phyloP scores from a whole-genome alignment of 2,329 filamentous ascomycete genomes.

The Trichothecium roseum region DNA sequence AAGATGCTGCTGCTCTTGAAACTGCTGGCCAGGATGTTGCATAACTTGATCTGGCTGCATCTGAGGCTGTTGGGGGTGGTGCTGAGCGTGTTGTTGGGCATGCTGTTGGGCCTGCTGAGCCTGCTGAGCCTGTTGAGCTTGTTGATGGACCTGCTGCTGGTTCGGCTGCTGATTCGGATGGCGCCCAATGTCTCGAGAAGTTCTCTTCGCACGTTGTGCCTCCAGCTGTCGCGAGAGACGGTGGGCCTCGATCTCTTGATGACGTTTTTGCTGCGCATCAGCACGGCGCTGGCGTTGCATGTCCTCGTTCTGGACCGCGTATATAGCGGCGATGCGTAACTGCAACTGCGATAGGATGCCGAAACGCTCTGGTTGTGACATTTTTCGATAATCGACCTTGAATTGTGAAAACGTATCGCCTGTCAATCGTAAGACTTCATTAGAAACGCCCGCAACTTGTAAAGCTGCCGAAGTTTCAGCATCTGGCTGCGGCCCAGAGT shows the following conservation, averaged over 20 bases:
- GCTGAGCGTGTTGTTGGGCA: conserved; percentile 11
- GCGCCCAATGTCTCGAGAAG: conserved; percentile 14
- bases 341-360: conserved; percentile 28
- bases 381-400: conserved; percentile 31
- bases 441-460: conserved; percentile 28
- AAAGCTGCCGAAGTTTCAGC: conserved; percentile 25
- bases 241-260: conserved; percentile 24
- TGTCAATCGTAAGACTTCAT: conserved; percentile 25
- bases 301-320: conserved; percentile 33
- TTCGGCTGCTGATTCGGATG: conserved; percentile 9
- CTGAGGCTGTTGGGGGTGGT: conserved; percentile 1
- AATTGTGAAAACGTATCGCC: conserved; percentile 33
- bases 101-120: neutral
- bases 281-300: conserved; percentile 27
- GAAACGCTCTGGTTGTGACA: conserved; percentile 27
- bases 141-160: neutral
- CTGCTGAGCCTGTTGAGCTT: neutral
- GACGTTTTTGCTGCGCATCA: conserved; percentile 25
- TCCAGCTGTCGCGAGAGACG: conserved; percentile 15
- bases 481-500: conserved; percentile 21
- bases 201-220: conserved; percentile 10
- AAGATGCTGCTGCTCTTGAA: conserved; percentile 4
- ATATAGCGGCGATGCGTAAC: conserved; percentile 31
- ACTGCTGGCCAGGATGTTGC: too few relatives aligned
- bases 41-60: conserved; percentile 4